Evolutionary conservation across 306 rosid species (phyloP).

Genomic region (Adenanthera pavonina): DNA sequence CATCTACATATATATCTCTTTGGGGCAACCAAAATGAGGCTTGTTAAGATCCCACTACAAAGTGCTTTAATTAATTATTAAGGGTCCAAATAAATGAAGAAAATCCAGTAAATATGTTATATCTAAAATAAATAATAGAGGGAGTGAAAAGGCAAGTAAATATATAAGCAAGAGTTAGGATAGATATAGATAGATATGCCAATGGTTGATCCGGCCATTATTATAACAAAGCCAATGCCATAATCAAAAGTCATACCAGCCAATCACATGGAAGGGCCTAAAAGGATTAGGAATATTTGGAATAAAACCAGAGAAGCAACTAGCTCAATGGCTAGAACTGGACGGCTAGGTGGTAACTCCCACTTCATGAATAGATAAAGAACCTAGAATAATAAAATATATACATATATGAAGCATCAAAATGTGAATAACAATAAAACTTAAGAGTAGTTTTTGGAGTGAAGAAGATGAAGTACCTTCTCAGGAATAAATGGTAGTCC

Average conservation of each 20-base stretch:
- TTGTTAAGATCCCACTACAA: no score
- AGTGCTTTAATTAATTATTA: no score
- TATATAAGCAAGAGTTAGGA: no score
- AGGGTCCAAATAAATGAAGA: no score
- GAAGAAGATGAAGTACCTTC: conserved; percentile 57
- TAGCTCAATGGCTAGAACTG: conserved; percentile 80
- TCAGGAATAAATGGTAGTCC: conserved; percentile 66
- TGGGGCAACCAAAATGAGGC: no score
- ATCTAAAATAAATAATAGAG: no score
- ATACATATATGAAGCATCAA: conserved; percentile 28
- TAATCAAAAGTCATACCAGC: conserved; percentile 97
- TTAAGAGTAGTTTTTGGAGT: background rate
- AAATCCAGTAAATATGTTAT: no score
- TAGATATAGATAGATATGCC: no score
- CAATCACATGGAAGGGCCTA: conserved; percentile 99
- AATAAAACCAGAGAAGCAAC: conserved; percentile 87
- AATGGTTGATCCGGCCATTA: conserved; percentile 90
- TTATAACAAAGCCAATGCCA: conserved; percentile 80
- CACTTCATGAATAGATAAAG: conserved; percentile 83
- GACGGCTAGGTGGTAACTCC: conserved; percentile 97
- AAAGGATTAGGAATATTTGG: conserved; percentile 81
- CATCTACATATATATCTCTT: no score
- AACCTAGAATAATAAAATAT: conserved; percentile 51
- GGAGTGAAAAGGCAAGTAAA: no score
- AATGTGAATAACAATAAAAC: conserved; percentile 17